Base-by-base conservation (phyloP, 2,329 filamentous ascomycete species). In the Rutstroemia sp. region DNA sequence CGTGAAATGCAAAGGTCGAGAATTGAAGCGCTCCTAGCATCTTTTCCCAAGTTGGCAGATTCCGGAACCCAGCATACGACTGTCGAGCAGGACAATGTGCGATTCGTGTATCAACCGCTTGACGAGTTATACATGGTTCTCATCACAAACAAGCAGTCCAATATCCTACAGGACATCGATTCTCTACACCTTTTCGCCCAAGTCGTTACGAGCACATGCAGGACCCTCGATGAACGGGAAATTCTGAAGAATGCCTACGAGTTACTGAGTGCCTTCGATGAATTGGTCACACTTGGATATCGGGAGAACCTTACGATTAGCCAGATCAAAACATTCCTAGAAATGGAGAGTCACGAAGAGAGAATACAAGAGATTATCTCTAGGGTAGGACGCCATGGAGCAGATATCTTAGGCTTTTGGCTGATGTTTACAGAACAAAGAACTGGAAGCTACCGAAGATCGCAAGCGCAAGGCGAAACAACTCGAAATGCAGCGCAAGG, bases 111-210 rank as follows among this genome's bases (percentile, higher is more conserved):
- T 79, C 94, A 99, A 73, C 95, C 94, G 59, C 82, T 99, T 63
- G 95, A 99, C 76, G 95, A 99, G 78, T 86, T 99, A 63, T 99
- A 99, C 82, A 97, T 99, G 84, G 92, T 99, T 64, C 85, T 99
- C 69, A 97, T 99, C 75, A 99, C 95, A 73, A 99, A 99, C 79
- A 88, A 91, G 68, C 94, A 97, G 79, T 97, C 92, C 73, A 99
- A 99, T 76, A 99, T 99, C 66, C 82, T 99, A 52, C 94, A 99
- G 76, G 94, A 99, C 74, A 99, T 99, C 73, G 94, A 97, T 75
- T 96, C 94, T 58, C 82, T 99, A 59, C 95, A 99, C 73, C 82
- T 99, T 19, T 99, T 99, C 71, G 92, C 92, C 58, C 94, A 99
- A 77, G 92, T 99, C 16, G 94, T 96, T 55, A 90, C 89, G 58